These are phyloP conservation scores for Ilex asprella DNA, from an alignment of 257 asterid genomes.

Conservation along the genomic window DNA sequence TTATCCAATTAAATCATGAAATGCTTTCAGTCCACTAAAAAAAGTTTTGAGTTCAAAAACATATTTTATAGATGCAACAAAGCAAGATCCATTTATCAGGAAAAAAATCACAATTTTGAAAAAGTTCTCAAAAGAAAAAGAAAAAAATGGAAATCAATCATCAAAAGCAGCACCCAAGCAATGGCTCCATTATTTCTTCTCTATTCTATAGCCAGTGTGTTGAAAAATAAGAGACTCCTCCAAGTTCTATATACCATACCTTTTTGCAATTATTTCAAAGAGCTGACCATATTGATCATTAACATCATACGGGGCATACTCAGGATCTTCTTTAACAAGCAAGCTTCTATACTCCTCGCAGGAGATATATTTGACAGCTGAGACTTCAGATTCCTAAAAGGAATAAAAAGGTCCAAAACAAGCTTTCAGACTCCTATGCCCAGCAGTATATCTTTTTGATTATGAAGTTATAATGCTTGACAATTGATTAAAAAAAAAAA, in stretches of 20 bases:
- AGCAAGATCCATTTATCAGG: slow-evolving; percentile 3
- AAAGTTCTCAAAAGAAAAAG: too few relatives aligned
- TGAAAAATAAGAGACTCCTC: slow-evolving; percentile 7
- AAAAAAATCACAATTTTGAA: slow-evolving; percentile 1
- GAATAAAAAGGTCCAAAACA: slow-evolving; percentile 7
- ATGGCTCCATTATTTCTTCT: too few relatives aligned
- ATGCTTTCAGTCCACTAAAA: not conserved
- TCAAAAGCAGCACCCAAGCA: too few relatives aligned
- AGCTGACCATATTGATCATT: slow-evolving; percentile 62
- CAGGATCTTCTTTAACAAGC: slow-evolving; percentile 72
- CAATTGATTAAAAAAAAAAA: not conserved
- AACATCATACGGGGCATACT: slow-evolving; percentile 75
- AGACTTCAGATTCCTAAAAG: slow-evolving; percentile 92
- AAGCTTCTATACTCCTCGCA: slow-evolving; percentile 64
- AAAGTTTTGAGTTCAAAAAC: slow-evolving; percentile 2
- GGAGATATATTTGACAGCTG: slow-evolving; percentile 83
- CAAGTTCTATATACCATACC: slow-evolving; percentile 41
- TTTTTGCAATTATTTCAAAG: slow-evolving; percentile 66
- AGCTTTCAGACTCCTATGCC: slow-evolving; percentile 15
- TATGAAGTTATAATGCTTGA: not conserved
- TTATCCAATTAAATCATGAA: not conserved
- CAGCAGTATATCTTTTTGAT: slow-evolving; percentile 13
- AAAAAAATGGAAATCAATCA: too few relatives aligned
- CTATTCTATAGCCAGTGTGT: too few relatives aligned
- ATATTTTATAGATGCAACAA: slow-evolving; percentile 1